Evolutionary conservation across 441 rosid genomes (phyloP).

Genomic region (Mallotus japonicus): DNA sequence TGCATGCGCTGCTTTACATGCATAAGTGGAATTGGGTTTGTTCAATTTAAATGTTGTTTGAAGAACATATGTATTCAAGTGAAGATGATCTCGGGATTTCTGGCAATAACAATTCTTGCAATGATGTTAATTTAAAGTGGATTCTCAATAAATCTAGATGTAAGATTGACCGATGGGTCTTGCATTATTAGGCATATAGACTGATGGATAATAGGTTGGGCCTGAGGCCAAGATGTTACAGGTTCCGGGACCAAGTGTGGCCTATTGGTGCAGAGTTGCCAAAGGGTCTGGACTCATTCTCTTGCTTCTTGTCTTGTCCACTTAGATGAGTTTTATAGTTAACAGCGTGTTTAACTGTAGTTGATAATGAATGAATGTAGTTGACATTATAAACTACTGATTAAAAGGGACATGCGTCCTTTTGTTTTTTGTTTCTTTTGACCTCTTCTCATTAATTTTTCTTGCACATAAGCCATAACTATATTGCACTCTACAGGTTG

Average conservation of each 20-base stretch:
- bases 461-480: not conserved
- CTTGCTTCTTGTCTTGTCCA: too few species aligned
- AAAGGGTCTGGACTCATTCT: not conserved
- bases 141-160: too few species aligned
- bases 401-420: too few species aligned
- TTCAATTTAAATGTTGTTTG: too few species aligned
- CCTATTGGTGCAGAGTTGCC: not conserved
- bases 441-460: not conserved
- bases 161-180: not conserved
- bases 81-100: too few species aligned
- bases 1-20: too few species aligned
- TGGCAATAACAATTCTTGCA: too few species aligned
- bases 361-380: not conserved
- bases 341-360: not conserved
- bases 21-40: too few species aligned
- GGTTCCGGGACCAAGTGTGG: not conserved
- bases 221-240: not conserved
- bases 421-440: not conserved
- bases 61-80: too few species aligned
- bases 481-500: slow-evolving; percentile 46
- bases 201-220: not conserved
- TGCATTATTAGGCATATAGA: not conserved
- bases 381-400: not conserved
- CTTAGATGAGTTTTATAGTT: not conserved
- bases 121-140: too few species aligned